Percentiles rank a stretch among this genome's conserved stretches.
These are phyloP conservation scores for Gentiana straminea DNA, from an alignment of 257 asterid genomes.

Conservation along the genomic window DNA sequence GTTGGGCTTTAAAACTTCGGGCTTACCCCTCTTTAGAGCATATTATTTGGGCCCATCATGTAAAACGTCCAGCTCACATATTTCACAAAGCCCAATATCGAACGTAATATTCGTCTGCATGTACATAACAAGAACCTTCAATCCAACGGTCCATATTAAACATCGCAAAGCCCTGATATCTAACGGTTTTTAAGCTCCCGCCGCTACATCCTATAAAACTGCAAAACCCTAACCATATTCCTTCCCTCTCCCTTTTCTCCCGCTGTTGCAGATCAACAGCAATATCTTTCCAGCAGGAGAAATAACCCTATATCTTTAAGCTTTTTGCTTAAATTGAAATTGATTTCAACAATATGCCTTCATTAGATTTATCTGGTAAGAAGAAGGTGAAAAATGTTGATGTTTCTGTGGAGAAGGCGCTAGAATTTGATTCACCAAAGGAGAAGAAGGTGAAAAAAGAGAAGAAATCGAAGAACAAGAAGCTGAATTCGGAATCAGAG, in stretches of 20 bases:
- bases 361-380: slow-evolving; percentile 32
- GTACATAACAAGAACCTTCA: slow-evolving; percentile 4
- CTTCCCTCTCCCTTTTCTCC: slow-evolving; percentile 22
- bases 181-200: slow-evolving; percentile 16
- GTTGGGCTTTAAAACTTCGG: no score
- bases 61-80: no score
- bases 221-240: slow-evolving; percentile 30
- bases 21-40: no score
- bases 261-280: slow-evolving; percentile 28
- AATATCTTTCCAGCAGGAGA: slow-evolving; percentile 24
- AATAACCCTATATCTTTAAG: background rate
- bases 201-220: slow-evolving; percentile 21
- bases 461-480: slow-evolving; percentile 52
- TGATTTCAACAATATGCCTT: slow-evolving; percentile 35
- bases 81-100: no score
- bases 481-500: slow-evolving; percentile 39
- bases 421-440: slow-evolving; percentile 25
- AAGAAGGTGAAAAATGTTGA: slow-evolving; percentile 24
- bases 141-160: slow-evolving; percentile 4
- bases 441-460: slow-evolving; percentile 44
- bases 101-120: no score
- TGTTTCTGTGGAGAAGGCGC: slow-evolving; percentile 11
- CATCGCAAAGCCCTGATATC: slow-evolving; percentile 12
- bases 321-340: background rate
- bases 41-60: no score